Evolutionary conservation across 495 filamentous ascomycete species (phyloP), one percentile per base, ranked within the genome.

Genomic region (Aspergillus panamensis): DNA sequence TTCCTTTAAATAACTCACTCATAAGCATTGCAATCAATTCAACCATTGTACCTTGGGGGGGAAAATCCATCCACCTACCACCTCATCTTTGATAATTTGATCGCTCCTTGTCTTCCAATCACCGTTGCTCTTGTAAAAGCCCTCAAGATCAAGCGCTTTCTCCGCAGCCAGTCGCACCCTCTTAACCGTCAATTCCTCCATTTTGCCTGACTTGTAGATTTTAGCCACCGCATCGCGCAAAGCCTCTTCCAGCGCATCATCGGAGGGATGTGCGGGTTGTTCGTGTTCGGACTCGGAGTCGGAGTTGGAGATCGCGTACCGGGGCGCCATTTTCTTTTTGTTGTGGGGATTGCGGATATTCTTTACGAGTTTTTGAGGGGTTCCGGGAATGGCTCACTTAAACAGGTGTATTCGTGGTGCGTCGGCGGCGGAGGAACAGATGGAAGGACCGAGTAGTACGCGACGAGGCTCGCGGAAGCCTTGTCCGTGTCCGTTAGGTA

Each of bases 71-170:
- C 29, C 59, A 76, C 84, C 65, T 78, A 96, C 92, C 53, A 88
- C 81, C 69, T 84, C 82, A 14, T 82, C 77, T 57, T 81, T 78
- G 53, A 97, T 90, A 30, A 95, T 66, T 16, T 78, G 63, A 56
- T 95, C 91, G 72, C 90, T 95, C 62, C 80, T 81, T n/a, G 74
- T 67, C 64, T 94, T 95, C 94, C 93, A 97, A 16, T 79, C 68
- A 3, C 62, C 69, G 42, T 82, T 70, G 21, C 56, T 69, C 62
- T 85, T 89, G 65, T 96, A 85, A 64, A 89, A 96, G 0, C 82
- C 88, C 5, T 80, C 78, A 1, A 98, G 80, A 25, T 72, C 77
- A 7, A 92, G 69, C 43, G 85, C 67, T 61, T 84, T 71, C 64
- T 93, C 91, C 3, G 82, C 86, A 1, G 76, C 76, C 33, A 82